Base-by-base conservation (phyloP, 352 stramenopile genomes). In the Pythium coloratum region DNA sequence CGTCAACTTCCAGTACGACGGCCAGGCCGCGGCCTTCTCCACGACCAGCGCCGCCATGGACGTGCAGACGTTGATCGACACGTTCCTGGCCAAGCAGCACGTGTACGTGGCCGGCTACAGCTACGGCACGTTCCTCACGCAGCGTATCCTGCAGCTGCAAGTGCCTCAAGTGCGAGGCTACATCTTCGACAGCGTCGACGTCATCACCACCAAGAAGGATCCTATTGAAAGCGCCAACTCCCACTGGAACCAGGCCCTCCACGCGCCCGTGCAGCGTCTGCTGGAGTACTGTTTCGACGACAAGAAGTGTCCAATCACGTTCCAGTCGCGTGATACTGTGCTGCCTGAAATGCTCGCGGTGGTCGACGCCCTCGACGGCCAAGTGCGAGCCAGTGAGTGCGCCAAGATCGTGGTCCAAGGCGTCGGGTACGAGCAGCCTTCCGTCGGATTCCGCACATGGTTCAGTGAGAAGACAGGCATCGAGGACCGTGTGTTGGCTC, bases 101-200 rank as follows among this genome's bases (percentile, higher is more conserved):
- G 61, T 74, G 32, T 64, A 60, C 20, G 54, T 72, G 2, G 54
- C 54, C 36, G 70, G 70, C 12, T 40, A 53, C 30, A 76, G 70
- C 59, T 76, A 76, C 62, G 70, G 70, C 57, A 71, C 70, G 58
- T 73, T 59, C 62, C 51, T 76, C 4, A 24, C 49, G 26, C 61
- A 73, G 40, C 70, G 70, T 30, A 24, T 73, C 26, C 46, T 76
- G 51, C 70, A 76, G 34, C 33, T 76, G 2, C 13, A 64, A 3
- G 34, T 64, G 2, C 53, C 53, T 3, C 40, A 64, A 18, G 51
- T 76, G 34, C 59, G 56, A 18, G 70, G 70, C 33, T 76, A 76
- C 54, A 71, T 76, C 38, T 65, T 73, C 24, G 70, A 76, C 38
- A 47, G 66, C 24, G 55, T 76, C 7, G 60, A 64, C 26, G 33